Evolutionary conservation across 108 stramenopile genomes (phyloP), one percentile per base, ranked within the genome.

Genomic region (Craspedostauros australis): DNA sequence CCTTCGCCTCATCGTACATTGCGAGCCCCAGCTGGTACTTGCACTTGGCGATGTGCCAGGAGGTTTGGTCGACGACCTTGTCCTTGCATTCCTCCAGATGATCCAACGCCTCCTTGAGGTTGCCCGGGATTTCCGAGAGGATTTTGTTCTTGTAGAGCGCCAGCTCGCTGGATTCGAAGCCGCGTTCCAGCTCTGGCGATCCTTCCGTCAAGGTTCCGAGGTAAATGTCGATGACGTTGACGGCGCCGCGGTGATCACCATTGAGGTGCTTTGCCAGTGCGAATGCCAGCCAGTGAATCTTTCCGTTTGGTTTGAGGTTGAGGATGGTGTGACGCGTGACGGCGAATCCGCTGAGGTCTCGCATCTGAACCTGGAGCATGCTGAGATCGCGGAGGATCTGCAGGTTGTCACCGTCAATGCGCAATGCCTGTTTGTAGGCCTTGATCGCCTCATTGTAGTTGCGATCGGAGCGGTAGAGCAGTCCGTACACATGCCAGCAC

Each of bases 401-500:
- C 42, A 95, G 55, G 60, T 96, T 95, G 6, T 86, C 77, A 7
- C 70, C 45, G 50, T 99, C 95, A 31, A 96, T 93, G 21, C 91
- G 79, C 23, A 99, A 66, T 8, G 98, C 98, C 51, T 95, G 93
- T 57, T 94, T 95, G 75, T 96, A 99, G 52, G 94, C 94, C 79
- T 99, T 98, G 66, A 97, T 95, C 40, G 98, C 96, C 65, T 96
- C 93, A 48, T 62, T 68, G 70, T 99, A 98, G 60, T 99, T 94
- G 11, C 88, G 80, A 57, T 95, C 91, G n/a, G 86, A 70, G 41
- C 96, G 84, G 62, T 99, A 80, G 43, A 98, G 71, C 8, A 99
- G 68, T 45, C 98, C 98, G 52, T 84, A 96, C 49, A 99, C 98
- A 64, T 99, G 96, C 98, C 98, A 99, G 81, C 97, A 99, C 14